Evolutionary conservation across 2,329 filamentous ascomycete species (phyloP), one percentile per base, ranked within the genome.

Genomic region (Trichoderma arundinaceum): DNA sequence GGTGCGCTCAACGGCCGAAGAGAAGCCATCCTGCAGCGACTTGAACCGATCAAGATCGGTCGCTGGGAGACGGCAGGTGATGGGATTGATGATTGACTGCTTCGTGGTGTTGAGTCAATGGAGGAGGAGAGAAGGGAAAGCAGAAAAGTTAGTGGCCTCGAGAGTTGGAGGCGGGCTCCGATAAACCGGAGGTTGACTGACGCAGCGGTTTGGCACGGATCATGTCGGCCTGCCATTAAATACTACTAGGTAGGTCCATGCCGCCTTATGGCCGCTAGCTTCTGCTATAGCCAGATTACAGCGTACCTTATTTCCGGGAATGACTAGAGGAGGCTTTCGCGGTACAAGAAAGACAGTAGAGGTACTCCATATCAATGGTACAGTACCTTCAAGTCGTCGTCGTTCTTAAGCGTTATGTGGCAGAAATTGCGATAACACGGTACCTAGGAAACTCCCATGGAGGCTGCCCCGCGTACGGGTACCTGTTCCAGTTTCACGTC

Each of bases 1-100:
- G 80, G 75, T 70, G 79, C 75, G 67, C 74, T 73, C 73, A 80
- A 75, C 67, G 79, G 74, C 74, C 79, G 77, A 68, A 82, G 78
- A 72, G 80, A 80, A 65, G 79, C 80, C 81, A 83, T 83, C 75
- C 73, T 75, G 71, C 61, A 69, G 49, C 35, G 48, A 13, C 58
- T 22, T 17, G 56, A 60, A 19, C 22, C 17, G 19, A 54, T n/a
- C 19, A 6, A 52, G 13, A 33, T 59, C 59, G 15, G 33, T 41
- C 51, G 17, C 38, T 39, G 39, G 17, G 10, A 19, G 56, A 46
- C 13, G 28, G 33, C 28, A 44, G 12, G 44, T 32, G 39, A 52
- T 60, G 56, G 46, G n/a, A 33, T 54, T 61, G 32, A 22, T 61
- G n/a, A 32, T n/a, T 48, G 49, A 33, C 22, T 32, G 46, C 12